These are phyloP conservation scores for Tranzscheliella williamsii DNA, from an alignment of 1,284 basidiomycete genomes.

Conservation along the genomic window DNA sequence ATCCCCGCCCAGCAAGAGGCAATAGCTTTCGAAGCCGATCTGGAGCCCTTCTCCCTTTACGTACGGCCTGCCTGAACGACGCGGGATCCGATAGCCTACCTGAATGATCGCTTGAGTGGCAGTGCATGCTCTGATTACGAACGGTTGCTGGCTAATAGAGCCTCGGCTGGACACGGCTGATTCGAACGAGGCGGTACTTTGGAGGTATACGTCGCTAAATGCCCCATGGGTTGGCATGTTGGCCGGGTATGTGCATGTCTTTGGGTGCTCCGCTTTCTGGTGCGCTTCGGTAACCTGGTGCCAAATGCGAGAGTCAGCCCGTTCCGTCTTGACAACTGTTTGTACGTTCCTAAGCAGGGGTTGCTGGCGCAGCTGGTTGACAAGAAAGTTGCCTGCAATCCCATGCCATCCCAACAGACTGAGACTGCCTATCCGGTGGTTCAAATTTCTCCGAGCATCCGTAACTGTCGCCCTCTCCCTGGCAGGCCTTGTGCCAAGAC, in stretches of 20 bases:
- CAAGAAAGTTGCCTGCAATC: constrained; percentile 22
- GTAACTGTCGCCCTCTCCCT: background rate
- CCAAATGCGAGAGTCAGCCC: constrained; percentile 31
- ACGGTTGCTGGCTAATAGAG: no score
- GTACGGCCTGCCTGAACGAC: constrained; percentile 5
- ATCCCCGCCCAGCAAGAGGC: constrained; percentile 1
- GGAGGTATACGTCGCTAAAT: no score
- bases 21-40: constrained; percentile 26
- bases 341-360: constrained; percentile 5
- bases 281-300: constrained; percentile 13
- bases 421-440: constrained; percentile 10
- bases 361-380: constrained; percentile 24
- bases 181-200: no score
- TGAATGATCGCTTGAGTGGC: constrained; percentile 26
- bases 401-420: constrained; percentile 28
- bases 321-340: constrained; percentile 32
- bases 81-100: constrained; percentile 11
- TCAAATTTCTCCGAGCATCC: background rate
- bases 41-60: constrained; percentile 26
- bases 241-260: no score
- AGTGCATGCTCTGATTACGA: constrained; percentile 4
- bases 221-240: no score
- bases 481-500: background rate
- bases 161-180: no score
- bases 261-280: no score